These are phyloP conservation scores for Goniomonas avonlea DNA, from an alignment of 78 protist species.

Conservation along the genomic window DNA sequence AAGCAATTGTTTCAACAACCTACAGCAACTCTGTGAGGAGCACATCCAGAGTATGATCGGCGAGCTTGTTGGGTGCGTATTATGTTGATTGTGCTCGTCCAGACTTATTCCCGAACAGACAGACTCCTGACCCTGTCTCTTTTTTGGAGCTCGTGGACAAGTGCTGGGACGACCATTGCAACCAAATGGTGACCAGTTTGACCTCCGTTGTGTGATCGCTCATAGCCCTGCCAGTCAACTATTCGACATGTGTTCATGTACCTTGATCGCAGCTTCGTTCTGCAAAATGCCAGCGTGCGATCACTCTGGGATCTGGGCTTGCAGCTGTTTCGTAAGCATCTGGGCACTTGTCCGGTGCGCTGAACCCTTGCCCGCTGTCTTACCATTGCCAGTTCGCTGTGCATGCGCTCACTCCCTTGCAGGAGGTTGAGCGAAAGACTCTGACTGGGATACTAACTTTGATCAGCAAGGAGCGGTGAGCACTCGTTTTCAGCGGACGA, in stretches of 20 bases:
- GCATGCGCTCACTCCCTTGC: neutral
- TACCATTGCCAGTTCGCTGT: no score
- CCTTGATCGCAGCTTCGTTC: slow-evolving; percentile 74
- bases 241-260: slow-evolving; percentile 66
- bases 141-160: slow-evolving; percentile 5
- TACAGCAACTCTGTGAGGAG: slow-evolving; percentile 21
- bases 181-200: slow-evolving; percentile 1
- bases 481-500: neutral
- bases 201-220: neutral
- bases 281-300: slow-evolving; percentile 23
- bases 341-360: no score
- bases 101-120: neutral
- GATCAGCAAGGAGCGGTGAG: slow-evolving; percentile 53
- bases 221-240: neutral
- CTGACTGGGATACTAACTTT: slow-evolving; percentile 34
- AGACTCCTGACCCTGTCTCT: slow-evolving; percentile 1
- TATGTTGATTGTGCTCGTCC: neutral
- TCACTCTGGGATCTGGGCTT: slow-evolving; percentile 66
- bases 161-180: slow-evolving; percentile 22
- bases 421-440: slow-evolving; percentile 24
- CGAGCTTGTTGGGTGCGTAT: neutral
- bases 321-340: slow-evolving; percentile 34
- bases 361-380: neutral
- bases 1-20: neutral
- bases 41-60: neutral